Base-by-base conservation (phyloP, 2,329 filamentous ascomycete species). In the Talaromyces atroroseus region DNA sequence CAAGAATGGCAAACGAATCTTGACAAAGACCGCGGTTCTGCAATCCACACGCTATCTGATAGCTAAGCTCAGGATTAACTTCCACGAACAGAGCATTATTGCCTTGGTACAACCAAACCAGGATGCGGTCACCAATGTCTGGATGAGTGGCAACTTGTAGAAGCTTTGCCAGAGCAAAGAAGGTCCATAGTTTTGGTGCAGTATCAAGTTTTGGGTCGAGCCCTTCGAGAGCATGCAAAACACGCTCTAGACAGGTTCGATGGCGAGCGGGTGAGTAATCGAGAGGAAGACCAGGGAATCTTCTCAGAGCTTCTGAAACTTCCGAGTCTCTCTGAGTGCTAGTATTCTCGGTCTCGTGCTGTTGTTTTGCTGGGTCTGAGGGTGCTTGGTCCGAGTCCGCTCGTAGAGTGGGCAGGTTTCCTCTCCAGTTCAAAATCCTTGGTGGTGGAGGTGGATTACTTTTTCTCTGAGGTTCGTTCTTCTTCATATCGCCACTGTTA, bases 261-360 rank as follows among this genome's bases (percentile, higher is more conserved):
- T 89, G 86, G 2, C 86, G 81, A 7, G 83, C 71, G 1, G 80
- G 78, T 48, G 84, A 87, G 66, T 89, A 89, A 60, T 87, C 85
- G 16, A 69, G 42, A 0, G 68, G 69, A 44, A 69, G 45, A 16
- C 36, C 52, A 3, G 51, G 29, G 1, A 50, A 6, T 49, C 23
- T 56, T 38, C 16, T 56, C 18, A 2, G 8, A 16, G 49, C 42
- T 14, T 18, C 24, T n/a, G 52, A 18, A 7, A 14, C 10, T 21
- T 36, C 16, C 32, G 46, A 3, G 34, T 29, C 7, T 14, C 47
- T 21, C 5, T 40, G 12, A 29, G n/a, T 20, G 1, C n/a, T 4
- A 2, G 21, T 5, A 8, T 23, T 16, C 3, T 21, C 23, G 21
- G 10, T 10, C 3, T 49, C 14, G 21, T 34, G 40, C 20, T 18